Evolutionary conservation across 176 grass and related monocot genomes (phyloP), one percentile per base, ranked within the genome.

Genomic region (Oropetium thomaeum): DNA sequence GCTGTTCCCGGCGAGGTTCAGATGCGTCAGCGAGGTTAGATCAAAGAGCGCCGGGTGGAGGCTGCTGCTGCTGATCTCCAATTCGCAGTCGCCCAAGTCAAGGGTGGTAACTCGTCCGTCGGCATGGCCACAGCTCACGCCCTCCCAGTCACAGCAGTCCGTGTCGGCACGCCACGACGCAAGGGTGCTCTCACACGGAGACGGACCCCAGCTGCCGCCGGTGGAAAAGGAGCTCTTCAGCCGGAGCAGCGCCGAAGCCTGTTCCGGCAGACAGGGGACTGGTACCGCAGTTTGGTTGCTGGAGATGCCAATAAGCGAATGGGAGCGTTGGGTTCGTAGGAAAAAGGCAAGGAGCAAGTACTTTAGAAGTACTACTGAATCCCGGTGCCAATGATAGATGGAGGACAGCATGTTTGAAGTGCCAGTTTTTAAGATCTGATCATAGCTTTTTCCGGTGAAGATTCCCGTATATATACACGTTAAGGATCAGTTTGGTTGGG

Each of bases 221-320:
- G 47, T 63, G 42, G 22, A 40, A 32, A 81, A 92, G 52, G 81
- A 96, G 66, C 78, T 59, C 45, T 91, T 85, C n/a, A 95, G 88
- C 4, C 31, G 69, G 48, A 71, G 69, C 48, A 71, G 3, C 5
- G 48, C 48, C 31, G 69, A 71, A 0, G 69, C 48, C 69, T 71
- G 69, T 2, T 71, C 70, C 5, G 51, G 51, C 33, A 6, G 70
- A 31, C 70, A 73, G 6, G 3, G 48, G 8, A 7, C 2, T 38
- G 48, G 32, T 17, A 0, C 1, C 30, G 33, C 23, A 5, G 70
- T 73, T 57, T 73, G 49, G 49, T 57, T 57, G 48, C 7, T 57
- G n/a, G 0, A 4, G 32, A n/a, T 17, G 20, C 0, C 1, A 6
- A 32, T 17, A n/a, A n/a, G n/a, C n/a, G n/a, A n/a, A n/a, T n/a